phyloP scores from a whole-genome alignment of 2,329 filamentous ascomycete genomes.

The Monilinia fructigena region DNA sequence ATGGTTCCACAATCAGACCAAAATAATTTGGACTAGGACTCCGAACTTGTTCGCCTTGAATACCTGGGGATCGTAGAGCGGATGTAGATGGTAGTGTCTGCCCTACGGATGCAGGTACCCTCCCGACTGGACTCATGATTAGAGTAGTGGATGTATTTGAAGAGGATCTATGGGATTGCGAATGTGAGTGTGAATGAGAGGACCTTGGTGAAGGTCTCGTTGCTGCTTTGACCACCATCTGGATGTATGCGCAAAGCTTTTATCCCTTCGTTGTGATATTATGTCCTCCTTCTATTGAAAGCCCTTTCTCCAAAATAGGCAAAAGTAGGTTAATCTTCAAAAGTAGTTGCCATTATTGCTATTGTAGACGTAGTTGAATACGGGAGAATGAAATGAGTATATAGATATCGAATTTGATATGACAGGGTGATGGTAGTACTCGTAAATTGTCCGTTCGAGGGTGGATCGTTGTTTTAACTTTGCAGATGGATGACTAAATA shows the following conservation, averaged over 20 bases:
- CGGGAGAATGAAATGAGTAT: not conserved
- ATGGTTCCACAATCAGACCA: constrained; percentile 66
- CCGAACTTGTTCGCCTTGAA: constrained; percentile 38
- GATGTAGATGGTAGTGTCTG: constrained; percentile 32
- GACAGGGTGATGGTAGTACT: constrained; percentile 11
- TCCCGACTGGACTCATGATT: constrained; percentile 26
- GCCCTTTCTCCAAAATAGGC: not conserved
- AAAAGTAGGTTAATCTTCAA: not conserved
- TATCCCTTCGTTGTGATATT: not conserved
- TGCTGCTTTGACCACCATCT: constrained; percentile 37
- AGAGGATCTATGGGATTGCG: constrained; percentile 30
- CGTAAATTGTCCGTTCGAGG: not conserved
- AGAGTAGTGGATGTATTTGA: constrained; percentile 27
- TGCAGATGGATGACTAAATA: not conserved
- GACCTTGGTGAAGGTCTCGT: constrained; percentile 37
- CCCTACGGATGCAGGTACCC: constrained; percentile 35
- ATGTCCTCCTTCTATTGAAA: not conserved
- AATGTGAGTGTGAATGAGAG: constrained; percentile 30
- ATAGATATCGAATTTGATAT: not conserved
- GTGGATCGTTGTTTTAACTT: constrained; percentile 15
- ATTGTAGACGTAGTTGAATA: constrained; percentile 4
- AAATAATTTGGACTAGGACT: constrained; percentile 83
- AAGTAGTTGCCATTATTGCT: constrained; percentile 5
- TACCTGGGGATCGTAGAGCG: constrained; percentile 33
- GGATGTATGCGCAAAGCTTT: constrained; percentile 20